phyloP scores from a whole-genome alignment of 257 asterid species.

The Phtheirospermum japonicum region DNA sequence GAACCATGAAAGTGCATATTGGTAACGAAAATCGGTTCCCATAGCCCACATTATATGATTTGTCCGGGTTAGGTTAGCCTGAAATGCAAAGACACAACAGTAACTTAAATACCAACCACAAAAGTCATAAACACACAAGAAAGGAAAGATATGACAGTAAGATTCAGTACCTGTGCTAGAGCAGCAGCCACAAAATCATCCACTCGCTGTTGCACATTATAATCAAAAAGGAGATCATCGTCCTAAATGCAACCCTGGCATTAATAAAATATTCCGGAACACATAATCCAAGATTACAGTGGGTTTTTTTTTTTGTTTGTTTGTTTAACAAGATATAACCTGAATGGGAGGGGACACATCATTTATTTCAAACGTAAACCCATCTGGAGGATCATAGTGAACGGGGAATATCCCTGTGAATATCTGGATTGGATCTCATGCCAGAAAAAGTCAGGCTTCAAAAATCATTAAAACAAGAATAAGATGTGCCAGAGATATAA shows the following conservation, averaged over 20 bases:
- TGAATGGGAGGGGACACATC: constrained; percentile 70
- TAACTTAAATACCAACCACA: constrained; percentile 18
- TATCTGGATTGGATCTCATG: constrained; percentile 46
- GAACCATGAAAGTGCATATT: constrained; percentile 75
- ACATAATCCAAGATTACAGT: constrained; percentile 18
- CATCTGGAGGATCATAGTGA: constrained; percentile 75
- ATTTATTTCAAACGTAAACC: constrained; percentile 70
- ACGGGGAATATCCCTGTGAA: constrained; percentile 72
- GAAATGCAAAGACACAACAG: constrained; percentile 24
- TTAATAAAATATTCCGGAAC: constrained; percentile 26
- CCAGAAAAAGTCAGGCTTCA: constrained; percentile 28
- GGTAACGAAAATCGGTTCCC: constrained; percentile 84
- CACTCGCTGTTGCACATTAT: constrained; percentile 70
- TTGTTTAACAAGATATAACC: constrained; percentile 38
- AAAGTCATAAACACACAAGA: constrained; percentile 2
- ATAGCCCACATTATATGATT: constrained; percentile 81
- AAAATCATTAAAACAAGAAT: constrained; percentile 9
- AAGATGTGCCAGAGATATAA: constrained; percentile 2
- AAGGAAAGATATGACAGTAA: constrained; percentile 18
- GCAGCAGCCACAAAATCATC: constrained; percentile 80
- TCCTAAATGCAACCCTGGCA: constrained; percentile 46
- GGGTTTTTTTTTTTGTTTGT: too few species aligned
- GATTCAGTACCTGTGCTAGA: constrained; percentile 51
- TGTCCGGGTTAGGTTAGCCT: constrained; percentile 72
- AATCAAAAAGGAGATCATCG: constrained; percentile 66